Base-by-base conservation (phyloP, 169 alveolate species). In the Cryptosporidium sp. region DNA sequence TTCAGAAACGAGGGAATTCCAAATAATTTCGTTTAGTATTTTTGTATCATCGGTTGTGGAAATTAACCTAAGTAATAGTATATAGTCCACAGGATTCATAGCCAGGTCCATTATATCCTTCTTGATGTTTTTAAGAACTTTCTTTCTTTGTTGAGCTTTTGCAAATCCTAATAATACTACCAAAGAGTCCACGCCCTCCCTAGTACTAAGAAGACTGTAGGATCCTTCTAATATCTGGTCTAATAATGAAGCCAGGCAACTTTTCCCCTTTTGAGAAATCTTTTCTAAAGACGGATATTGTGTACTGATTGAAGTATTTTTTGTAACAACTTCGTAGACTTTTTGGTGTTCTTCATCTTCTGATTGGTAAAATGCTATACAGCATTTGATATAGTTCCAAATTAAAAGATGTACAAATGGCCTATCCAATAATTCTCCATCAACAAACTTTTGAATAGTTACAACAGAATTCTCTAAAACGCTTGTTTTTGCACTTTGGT, bases 141-240 rank as follows among this genome's bases (percentile, higher is more conserved):
- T 80, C 67, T 80, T 80, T 31, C 75, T 80, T 39, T 80, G 89
- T 65, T 80, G 89, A 80, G 89, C 89, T 29, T 65, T 80, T 39
- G 89, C 71, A 14, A 80, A 41, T 37, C 89, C 89, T 23, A 80
- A 29, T 29, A 80, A 80, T 26, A 80, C 80, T 8, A 80, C 43
- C 10, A 80, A 31, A 21, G 89, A 80, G 33, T 80, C 75, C 14
- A 80, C 89, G 26, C 89, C 89, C 33, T 80, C 89, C n/a, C 10
- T 80, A 12, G 89, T 80, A 29, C 89, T 80, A 45, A 80, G 29
- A 41, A 80, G 75, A 21, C 23, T 21, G 45, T 80, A 80, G 12
- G 68, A 58, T 21, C 89, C 89, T 65, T 80, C 89, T 16, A 80
- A 6, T 10, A 80, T 65, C 29, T 80, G 89, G 41, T 80, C 89